phyloP scores from a whole-genome alignment of 2,329 filamentous ascomycete species.

The Paraphoma sp. region DNA sequence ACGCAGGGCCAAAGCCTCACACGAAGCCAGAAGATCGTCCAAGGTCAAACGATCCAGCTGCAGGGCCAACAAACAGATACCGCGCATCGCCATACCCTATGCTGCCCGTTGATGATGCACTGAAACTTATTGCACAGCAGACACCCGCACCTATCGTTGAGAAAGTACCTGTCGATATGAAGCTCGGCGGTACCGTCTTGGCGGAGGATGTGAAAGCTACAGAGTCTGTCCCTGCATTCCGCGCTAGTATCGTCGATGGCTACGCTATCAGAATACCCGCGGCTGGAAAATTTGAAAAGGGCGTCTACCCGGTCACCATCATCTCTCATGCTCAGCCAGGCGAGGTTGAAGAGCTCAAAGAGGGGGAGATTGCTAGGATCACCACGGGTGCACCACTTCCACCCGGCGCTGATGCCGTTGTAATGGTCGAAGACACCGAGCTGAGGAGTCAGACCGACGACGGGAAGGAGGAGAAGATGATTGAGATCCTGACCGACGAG shows the following conservation, averaged over 20 bases:
- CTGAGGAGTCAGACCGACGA: constrained; percentile 79
- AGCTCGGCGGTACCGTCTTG: constrained; percentile 77
- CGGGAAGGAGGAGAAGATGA: constrained; percentile 81
- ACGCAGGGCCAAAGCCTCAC: constrained; percentile 67
- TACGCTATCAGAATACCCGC: constrained; percentile 67
- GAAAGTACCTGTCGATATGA: constrained; percentile 66
- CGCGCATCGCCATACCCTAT: constrained; percentile 91
- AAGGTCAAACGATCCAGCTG: constrained; percentile 65
- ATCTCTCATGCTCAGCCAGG: constrained; percentile 85
- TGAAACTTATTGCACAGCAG: constrained; percentile 73
- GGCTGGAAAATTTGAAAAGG: constrained; percentile 64
- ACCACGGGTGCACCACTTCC: constrained; percentile 94
- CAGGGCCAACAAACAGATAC: constrained; percentile 71
- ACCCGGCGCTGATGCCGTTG: constrained; percentile 84
- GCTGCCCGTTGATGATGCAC: constrained; percentile 82
- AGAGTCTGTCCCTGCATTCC: constrained; percentile 89
- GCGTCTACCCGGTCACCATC: constrained; percentile 83
- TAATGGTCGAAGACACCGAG: constrained; percentile 95
- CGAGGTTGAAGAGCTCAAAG: constrained; percentile 67
- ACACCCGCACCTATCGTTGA: constrained; percentile 69
- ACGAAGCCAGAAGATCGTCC: constrained; percentile 67
- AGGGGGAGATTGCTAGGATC: constrained; percentile 84
- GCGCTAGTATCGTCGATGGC: constrained; percentile 95
- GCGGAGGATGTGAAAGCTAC: constrained; percentile 80
- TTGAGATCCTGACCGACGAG: constrained; percentile 82